These are phyloP conservation scores for Tylopilus cervinicoccineus DNA, from an alignment of 768 basidiomycete genomes.

Conservation along the genomic window DNA sequence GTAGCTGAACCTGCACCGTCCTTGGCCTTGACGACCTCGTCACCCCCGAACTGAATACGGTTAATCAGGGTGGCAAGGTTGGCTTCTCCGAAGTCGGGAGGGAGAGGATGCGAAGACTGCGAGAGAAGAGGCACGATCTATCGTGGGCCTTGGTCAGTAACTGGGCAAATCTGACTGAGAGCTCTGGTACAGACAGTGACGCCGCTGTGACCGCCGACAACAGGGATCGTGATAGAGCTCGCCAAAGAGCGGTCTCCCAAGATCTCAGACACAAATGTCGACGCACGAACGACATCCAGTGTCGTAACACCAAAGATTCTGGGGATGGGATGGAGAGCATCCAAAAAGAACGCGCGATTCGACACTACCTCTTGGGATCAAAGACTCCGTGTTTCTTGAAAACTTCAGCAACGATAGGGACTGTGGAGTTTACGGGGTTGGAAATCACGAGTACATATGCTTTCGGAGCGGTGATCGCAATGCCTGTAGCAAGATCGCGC, in stretches of 20 bases:
- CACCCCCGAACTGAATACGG: conserved; percentile 93
- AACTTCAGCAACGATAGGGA: conserved; percentile 93
- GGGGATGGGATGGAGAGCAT: conserved; percentile 4
- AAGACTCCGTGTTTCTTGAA: conserved; percentile 91
- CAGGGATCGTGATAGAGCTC: conserved; percentile 70
- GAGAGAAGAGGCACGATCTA: conserved; percentile 93
- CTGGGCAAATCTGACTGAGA: neutral
- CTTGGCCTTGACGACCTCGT: conserved; percentile 98
- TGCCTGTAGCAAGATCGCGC: conserved; percentile 85
- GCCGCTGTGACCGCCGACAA: conserved; percentile 94
- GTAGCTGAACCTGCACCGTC: conserved; percentile 88
- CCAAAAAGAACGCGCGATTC: neutral
- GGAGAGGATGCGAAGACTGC: conserved; percentile 78
- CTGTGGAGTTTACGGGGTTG: conserved; percentile 99
- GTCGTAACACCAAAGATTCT: conserved; percentile 98
- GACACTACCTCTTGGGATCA: conserved; percentile 78
- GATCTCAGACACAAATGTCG: conserved; percentile 87
- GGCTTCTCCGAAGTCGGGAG: conserved; percentile 45
- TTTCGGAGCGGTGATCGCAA: conserved; percentile 79
- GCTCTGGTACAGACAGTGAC: conserved; percentile 56
- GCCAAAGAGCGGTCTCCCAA: conserved; percentile 61
- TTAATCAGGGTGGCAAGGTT: conserved; percentile 61
- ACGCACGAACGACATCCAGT: conserved; percentile 96
- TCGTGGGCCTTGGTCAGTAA: conserved; percentile 5
- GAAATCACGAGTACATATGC: conserved; percentile 96